Base-by-base conservation (phyloP, 2,329 filamentous ascomycete species). In the Pseudocercospora fijiensis region DNA sequence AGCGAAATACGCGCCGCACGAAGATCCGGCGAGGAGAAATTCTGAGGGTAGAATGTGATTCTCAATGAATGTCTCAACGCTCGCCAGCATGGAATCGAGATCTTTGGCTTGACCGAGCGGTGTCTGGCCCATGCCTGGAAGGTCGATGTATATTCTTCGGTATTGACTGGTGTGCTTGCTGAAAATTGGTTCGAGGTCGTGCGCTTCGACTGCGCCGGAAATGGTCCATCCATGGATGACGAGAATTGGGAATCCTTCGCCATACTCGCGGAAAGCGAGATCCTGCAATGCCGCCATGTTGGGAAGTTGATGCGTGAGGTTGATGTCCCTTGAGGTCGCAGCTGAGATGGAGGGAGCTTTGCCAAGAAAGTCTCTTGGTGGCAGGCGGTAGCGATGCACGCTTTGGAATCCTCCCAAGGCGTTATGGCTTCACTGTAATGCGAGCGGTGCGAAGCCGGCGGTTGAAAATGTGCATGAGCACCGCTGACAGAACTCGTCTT, bases 141-240 rank as follows among this genome's bases (percentile, higher is more conserved):
- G 58, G 11, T 66, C 64, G 6, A 66, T 33, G 37, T 66, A 66
- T 2, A 66, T 20, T 37, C 64, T 28, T 27, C 58, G 57, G 28
- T 61, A 66, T 5, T 41, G 37, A 1, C 45, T 55, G 20, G 33
- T 11, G 37, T 22, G 18, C 4, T 58, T 33, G 13, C 13, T 43
- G 52, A 66, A 66, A 18, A 66, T 57, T 27, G 64, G 64, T 28
- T 66, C 64, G 28, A 64, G 57, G 8, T 66, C 64, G 18, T 57
- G 26, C 20, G 58, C 53, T 18, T 66, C 64, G 51, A 58, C 33
- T 10, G 24, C 26, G 4, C 53, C 53, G 58, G 57, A 57, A 18
- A 61, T 58, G 6, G 43, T 57, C 64, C 64, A 66, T 13, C 64
- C 64, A 16, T 66, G 64, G 26, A 64, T 53, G 47, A 66, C 30